Evolutionary conservation across 2,329 filamentous ascomycete genomes (phyloP), one percentile per base, ranked within the genome.

Genomic region (Fusarium sp.): DNA sequence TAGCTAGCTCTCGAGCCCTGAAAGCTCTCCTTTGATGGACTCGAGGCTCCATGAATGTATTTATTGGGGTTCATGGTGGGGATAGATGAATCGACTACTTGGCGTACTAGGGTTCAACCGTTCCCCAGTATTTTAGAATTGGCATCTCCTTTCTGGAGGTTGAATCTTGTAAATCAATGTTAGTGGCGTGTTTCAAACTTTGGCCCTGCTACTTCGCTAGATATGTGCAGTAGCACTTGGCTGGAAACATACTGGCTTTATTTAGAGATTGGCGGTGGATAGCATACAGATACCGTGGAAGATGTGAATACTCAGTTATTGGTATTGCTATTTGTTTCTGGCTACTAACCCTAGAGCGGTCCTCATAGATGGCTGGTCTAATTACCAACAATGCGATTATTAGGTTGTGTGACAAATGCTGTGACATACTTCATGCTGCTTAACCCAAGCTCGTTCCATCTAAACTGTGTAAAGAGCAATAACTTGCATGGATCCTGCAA

Each of bases 91-190:
- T 60, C 27, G 30, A 9, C 38, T 54, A 43, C 54, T 61, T 34
- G 53, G 30, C 54, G 30, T 40, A 13, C 44, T 58, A 62, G 62
- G 63, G 62, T 63, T 65, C 51, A 61, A 30, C 12, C 46, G 20
- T 43, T 71, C 58, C 68, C 68, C 68, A 58, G 67, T 69, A 60
- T 61, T 69, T 65, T 71, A 55, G 67, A 65, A 71, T 61, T 71
- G 67, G 64, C 44, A 61, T 61, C 64, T 51, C 67, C 54, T 53
- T 68, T 68, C 56, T 43, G 47, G 22, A 59, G 41, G 41, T 65
- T 29, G 34, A 59, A 64, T 58, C 55, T 62, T 51, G 62, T 34
- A 22, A 60, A 66, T 34, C 63, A 46, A 41, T 62, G 38, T 32
- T 24, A 53, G 47, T 20, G 47, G 49, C 34, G 30, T 32, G 63